Conservation (phyloP, 2,329 filamentous ascomycete species). For the Talaromyces sp. region DNA sequence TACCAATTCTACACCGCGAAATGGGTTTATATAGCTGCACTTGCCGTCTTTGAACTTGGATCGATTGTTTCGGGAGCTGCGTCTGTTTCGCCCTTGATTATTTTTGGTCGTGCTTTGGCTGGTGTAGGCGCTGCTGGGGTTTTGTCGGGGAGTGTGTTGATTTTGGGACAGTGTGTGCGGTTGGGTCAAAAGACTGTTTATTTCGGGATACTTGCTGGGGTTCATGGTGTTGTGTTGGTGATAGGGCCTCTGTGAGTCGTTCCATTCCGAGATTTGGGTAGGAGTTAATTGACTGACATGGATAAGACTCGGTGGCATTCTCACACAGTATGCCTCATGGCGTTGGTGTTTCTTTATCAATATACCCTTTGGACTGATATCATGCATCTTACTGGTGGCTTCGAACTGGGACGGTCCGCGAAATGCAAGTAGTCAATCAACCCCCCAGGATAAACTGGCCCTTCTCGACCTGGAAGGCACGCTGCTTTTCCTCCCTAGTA, state of each 20-base stretch:
- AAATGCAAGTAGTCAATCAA: slow-evolving; percentile 2
- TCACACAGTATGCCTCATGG: slow-evolving; percentile 39
- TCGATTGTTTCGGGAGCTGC: slow-evolving; percentile 31
- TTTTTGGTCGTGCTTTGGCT: slow-evolving; percentile 32
- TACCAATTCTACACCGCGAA: slow-evolving; percentile 35
- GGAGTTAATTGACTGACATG: background rate
- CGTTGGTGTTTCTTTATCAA: slow-evolving; percentile 52
- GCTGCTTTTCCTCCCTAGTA: slow-evolving; percentile 48
- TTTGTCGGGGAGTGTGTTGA: slow-evolving; percentile 21
- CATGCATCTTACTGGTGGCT: slow-evolving; percentile 22
- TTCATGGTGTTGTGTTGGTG: slow-evolving; percentile 32
- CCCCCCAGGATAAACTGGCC: slow-evolving; percentile 13
- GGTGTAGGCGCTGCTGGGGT: slow-evolving; percentile 29
- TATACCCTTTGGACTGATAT: slow-evolving; percentile 40
- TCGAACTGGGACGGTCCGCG: slow-evolving; percentile 5
- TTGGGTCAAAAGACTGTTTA: slow-evolving; percentile 29
- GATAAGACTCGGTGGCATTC: slow-evolving; percentile 30
- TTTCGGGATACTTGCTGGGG: slow-evolving; percentile 30
- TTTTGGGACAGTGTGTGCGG: slow-evolving; percentile 30
- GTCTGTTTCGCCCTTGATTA: slow-evolving; percentile 26
- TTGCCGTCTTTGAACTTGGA: slow-evolving; percentile 36
- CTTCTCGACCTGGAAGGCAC: slow-evolving; percentile 50
- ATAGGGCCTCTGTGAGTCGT: slow-evolving; percentile 26
- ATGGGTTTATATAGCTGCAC: slow-evolving; percentile 28
- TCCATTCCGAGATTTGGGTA: background rate